These are phyloP conservation scores for Pseudocohnilembus persalinus DNA, from an alignment of 169 alveolate genomes.

Conservation along the genomic window DNA sequence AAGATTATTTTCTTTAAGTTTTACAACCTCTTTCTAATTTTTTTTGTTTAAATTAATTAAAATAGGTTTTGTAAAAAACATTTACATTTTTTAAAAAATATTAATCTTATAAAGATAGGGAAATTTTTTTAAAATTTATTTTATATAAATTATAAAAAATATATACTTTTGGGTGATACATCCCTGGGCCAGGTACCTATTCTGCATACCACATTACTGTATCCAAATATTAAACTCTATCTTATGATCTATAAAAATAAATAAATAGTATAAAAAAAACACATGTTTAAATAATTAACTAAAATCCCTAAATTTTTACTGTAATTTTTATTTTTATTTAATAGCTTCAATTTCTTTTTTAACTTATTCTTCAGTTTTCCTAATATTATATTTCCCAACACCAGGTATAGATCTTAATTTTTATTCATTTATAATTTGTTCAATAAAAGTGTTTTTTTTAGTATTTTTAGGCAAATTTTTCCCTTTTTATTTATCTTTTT, in stretches of 20 bases:
- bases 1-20: slow-evolving; percentile 26
- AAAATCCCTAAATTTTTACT: not conserved
- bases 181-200: slow-evolving; percentile 21
- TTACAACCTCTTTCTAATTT: slow-evolving; percentile 6
- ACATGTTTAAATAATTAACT: not conserved
- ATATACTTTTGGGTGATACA: slow-evolving; percentile 12
- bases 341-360: slow-evolving; percentile 33
- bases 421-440: slow-evolving; percentile 33
- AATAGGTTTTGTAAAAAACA: not conserved
- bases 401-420: slow-evolving; percentile 48
- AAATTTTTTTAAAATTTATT: no score
- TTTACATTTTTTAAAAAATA: no score
- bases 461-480: slow-evolving; percentile 19
- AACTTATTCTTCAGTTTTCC: slow-evolving; percentile 39
- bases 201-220: not conserved
- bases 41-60: not conserved
- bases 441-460: slow-evolving; percentile 40
- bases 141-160: no score
- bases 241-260: slow-evolving; percentile 4
- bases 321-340: slow-evolving; percentile 29
- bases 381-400: slow-evolving; percentile 37
- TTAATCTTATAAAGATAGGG: no score
- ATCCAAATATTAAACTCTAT: slow-evolving; percentile 11
- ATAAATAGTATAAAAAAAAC: not conserved
- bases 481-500: slow-evolving; percentile 20